Conservation (phyloP, 139 green algal species). For the Closterium sp. region DNA sequence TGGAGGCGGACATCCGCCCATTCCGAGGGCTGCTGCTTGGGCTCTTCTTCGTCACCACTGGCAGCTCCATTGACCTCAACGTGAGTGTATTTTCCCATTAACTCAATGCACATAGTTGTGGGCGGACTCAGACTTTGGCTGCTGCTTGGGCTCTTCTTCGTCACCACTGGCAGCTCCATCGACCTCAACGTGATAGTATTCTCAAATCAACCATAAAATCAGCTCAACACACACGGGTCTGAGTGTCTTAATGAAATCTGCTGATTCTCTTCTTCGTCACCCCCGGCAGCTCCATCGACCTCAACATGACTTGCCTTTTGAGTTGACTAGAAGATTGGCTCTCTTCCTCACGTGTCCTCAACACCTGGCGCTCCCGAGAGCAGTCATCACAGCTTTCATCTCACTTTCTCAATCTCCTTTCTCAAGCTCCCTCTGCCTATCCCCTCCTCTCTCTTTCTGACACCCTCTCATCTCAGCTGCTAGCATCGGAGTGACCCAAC, state of each 20-base stretch:
- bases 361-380: conserved; percentile 66
- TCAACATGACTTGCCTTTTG: no score
- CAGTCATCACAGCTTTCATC: conserved; percentile 77
- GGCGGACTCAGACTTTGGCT: no score
- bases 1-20: conserved; percentile 96
- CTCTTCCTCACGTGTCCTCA: no score
- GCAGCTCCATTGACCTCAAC: conserved; percentile 49
- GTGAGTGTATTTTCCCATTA: not conserved
- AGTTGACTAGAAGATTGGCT: no score
- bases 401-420: no score
- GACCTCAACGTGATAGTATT: conserved; percentile 11
- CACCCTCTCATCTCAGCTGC: conserved; percentile 57
- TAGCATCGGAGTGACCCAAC: conserved; percentile 69
- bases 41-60: conserved; percentile 91
- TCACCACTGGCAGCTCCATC: conserved; percentile 53
- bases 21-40: conserved; percentile 98
- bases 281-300: conserved; percentile 51
- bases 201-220: no score
- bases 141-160: conserved; percentile 99
- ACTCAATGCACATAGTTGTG: no score
- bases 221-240: no score
- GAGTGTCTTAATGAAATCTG: no score
- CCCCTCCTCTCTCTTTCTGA: not conserved
- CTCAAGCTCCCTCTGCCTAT: no score
- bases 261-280: conserved; percentile 98